Evolutionary conservation across 1,284 basidiomycete genomes (phyloP), one percentile per base, ranked within the genome.

Genomic region (Stereum hirsutum): DNA sequence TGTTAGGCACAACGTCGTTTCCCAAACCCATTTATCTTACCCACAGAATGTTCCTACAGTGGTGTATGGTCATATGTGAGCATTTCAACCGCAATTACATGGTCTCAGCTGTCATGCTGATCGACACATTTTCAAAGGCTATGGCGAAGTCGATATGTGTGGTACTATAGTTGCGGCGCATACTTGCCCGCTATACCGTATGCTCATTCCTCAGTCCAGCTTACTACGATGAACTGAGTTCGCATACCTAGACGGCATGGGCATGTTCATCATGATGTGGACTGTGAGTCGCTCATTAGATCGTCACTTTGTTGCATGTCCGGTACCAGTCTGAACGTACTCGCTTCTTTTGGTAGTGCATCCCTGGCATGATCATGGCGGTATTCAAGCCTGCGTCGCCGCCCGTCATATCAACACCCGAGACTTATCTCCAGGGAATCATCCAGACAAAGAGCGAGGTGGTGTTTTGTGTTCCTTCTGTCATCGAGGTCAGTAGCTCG

Each of bases 401-500:
- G 11, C 51, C 57, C 0, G 39, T 49, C 2, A 15, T 55, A 2
- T 55, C 59, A 0, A 59, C 53, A 4, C 53, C 61, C 0, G 54
- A 56, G 10, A 49, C 40, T 17, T 48, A 56, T 30, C 47, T 62
- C 12, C 47, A 54, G 6, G 46, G 43, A 2, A 41, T 51, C 17
- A 37, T 47, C 4, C 47, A 43, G 3, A 52, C 52, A 6, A 39
- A 51, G 4, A 46, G 49, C 32, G 46, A 57, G 24, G 39, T 55
- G 10, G 35, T 57, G 2, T 52, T 56, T 26, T 52, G 48, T 40
- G 52, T 58, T 5, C 61, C 60, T 1, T 46, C 47, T 14, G 56
- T 61, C 28, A 38, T 60, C 39, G 59, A 63, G 52, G 60, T 60
- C n/a, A n/a, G n/a, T n/a, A n/a, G n/a, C n/a, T n/a, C n/a, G n/a